phyloP scores from a whole-genome alignment of 352 stramenopile species.

The Phytopythium kandeliae region DNA sequence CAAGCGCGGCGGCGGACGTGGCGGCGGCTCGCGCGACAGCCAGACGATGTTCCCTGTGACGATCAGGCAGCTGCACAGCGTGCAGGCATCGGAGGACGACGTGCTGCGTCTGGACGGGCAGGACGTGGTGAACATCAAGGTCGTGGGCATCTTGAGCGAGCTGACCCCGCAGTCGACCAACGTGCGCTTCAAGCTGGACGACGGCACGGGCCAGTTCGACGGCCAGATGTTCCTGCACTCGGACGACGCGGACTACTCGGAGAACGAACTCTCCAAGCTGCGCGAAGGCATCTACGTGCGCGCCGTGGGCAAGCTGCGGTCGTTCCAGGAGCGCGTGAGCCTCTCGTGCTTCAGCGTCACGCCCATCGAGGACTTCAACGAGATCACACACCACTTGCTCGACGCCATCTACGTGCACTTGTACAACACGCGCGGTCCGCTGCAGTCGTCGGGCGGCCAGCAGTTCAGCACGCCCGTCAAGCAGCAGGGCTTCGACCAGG shows the following conservation, averaged over 20 bases:
- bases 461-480: slow-evolving; percentile 24
- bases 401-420: slow-evolving; percentile 92
- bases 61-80: slow-evolving; percentile 76
- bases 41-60: slow-evolving; percentile 93
- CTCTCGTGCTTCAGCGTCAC: slow-evolving; percentile 86
- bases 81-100: slow-evolving; percentile 39
- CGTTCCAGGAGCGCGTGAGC: slow-evolving; percentile 87
- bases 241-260: slow-evolving; percentile 73
- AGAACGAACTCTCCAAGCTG: slow-evolving; percentile 51
- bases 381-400: slow-evolving; percentile 95
- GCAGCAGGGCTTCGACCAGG: slow-evolving; percentile 15
- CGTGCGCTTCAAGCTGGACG: slow-evolving; percentile 91
- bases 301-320: slow-evolving; percentile 88
- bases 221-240: slow-evolving; percentile 90
- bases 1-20: slow-evolving; percentile 31
- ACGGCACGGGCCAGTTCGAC: slow-evolving; percentile 90
- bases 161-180: slow-evolving; percentile 86
- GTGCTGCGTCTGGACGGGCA: slow-evolving; percentile 83
- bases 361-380: slow-evolving; percentile 88
- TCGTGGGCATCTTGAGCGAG: slow-evolving; percentile 83
- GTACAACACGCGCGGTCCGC: slow-evolving; percentile 64
- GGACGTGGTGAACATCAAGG: slow-evolving; percentile 83
- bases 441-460: slow-evolving; percentile 24
- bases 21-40: slow-evolving; percentile 31
- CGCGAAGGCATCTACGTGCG: slow-evolving; percentile 86